Evolutionary conservation across 768 basidiomycete genomes (phyloP).

Genomic region (Suillus clintonianus): DNA sequence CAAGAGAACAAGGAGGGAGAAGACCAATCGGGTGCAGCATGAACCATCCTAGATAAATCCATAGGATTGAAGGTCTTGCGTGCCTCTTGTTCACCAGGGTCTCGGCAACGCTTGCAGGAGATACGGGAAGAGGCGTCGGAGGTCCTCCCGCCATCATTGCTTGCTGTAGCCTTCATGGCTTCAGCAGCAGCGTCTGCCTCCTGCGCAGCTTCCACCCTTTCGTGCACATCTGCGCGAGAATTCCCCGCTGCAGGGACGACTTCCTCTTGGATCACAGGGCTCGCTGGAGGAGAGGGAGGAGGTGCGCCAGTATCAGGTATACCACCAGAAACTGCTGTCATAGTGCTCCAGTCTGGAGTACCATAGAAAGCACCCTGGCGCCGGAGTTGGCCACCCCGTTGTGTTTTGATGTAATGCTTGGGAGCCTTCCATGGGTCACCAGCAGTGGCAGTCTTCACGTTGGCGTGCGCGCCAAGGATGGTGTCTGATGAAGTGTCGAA

Average conservation of each 20-base stretch:
- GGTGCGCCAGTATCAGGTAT: not conserved
- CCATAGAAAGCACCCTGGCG: slow-evolving; percentile 8
- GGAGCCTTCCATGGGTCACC: not conserved
- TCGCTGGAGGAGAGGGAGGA: not conserved
- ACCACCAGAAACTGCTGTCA: not conserved
- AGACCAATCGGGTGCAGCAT: not conserved
- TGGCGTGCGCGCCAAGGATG: too few relatives aligned
- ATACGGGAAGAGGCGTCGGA: not conserved
- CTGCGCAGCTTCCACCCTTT: not conserved
- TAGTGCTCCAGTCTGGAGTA: slow-evolving; percentile 1
- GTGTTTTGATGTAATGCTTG: not conserved
- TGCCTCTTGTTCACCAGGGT: not conserved
- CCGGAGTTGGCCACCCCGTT: not conserved
- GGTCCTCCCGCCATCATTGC: not conserved
- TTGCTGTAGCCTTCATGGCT: too few relatives aligned
- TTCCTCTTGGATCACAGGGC: not conserved
- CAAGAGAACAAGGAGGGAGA: not conserved
- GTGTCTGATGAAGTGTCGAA: not conserved
- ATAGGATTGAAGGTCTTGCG: not conserved
- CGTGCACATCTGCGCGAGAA: not conserved
- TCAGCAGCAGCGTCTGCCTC: not conserved
- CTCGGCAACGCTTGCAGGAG: not conserved
- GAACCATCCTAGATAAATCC: not conserved
- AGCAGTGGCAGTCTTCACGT: not conserved
- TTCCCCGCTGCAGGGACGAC: not conserved